Conservation (phyloP, 306 rosid genomes). For the Herpetospermum pedunculosum region DNA sequence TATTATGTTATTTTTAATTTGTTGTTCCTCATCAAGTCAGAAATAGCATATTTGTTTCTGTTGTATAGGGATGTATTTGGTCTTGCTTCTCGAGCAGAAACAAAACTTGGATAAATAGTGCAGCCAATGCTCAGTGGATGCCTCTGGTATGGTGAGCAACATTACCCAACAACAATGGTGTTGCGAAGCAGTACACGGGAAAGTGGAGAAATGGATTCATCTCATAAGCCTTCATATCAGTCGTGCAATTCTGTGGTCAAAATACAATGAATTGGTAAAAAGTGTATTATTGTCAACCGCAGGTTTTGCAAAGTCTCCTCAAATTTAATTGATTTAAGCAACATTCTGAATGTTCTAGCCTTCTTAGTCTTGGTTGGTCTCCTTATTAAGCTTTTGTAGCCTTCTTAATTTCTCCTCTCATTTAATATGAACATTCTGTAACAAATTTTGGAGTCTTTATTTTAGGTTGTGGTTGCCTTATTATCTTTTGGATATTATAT, state of each 20-base stretch:
- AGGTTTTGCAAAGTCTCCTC: no score
- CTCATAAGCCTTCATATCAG: conserved; percentile 68
- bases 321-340: no score
- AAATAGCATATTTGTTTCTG: background rate
- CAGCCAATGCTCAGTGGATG: conserved; percentile 10
- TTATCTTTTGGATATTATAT: background rate
- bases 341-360: no score
- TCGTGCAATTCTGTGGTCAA: conserved; percentile 73
- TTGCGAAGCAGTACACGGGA: conserved; percentile 44
- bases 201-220: conserved; percentile 77
- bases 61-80: background rate
- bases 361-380: no score
- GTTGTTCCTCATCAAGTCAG: background rate
- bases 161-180: conserved; percentile 55
- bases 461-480: background rate
- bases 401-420: no score
- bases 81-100: background rate
- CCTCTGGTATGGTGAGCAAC: conserved; percentile 40
- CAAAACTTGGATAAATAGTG: no score
- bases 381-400: no score
- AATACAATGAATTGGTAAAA: no score
- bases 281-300: no score
- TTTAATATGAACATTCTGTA: no score
- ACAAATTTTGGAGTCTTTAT: background rate
- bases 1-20: background rate